These are phyloP conservation scores for Cladobotryum protrusum DNA, from an alignment of 2,329 filamentous ascomycete genomes.

Conservation along the genomic window DNA sequence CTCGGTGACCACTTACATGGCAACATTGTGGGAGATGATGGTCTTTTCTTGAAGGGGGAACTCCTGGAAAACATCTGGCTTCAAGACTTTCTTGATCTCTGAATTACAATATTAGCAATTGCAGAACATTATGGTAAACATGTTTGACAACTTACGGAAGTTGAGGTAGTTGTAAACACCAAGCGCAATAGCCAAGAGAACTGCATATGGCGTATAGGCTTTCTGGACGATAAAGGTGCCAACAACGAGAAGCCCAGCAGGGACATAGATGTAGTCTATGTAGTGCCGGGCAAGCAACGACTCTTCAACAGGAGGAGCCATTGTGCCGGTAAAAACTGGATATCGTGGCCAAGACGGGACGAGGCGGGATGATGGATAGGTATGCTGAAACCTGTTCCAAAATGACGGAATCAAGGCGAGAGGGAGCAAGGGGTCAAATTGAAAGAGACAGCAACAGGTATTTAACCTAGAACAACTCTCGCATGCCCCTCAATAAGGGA, in stretches of 20 bases:
- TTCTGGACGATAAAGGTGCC: conserved; percentile 72
- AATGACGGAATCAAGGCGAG: not conserved
- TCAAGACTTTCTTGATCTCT: conserved; percentile 78
- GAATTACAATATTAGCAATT: conserved; percentile 16
- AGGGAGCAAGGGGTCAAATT: not conserved
- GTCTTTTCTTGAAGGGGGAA: conserved; percentile 95
- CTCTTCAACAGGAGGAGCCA: conserved; percentile 21
- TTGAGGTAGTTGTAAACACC: conserved; percentile 65
- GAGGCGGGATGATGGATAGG: not conserved
- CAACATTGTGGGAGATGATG: conserved; percentile 93
- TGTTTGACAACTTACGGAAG: conserved; percentile 51
- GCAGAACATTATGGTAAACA: not conserved
- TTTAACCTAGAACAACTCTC: not conserved
- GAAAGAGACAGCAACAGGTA: not conserved
- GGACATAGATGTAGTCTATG: conserved; percentile 76
- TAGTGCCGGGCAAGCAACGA: conserved; percentile 52
- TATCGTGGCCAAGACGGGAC: not conserved
- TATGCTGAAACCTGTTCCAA: too few species aligned
- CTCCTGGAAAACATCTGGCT: conserved; percentile 81
- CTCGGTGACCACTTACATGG: conserved; percentile 56
- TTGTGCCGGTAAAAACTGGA: conserved; percentile 10
- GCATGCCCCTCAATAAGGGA: not conserved
- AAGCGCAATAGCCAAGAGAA: conserved; percentile 58
- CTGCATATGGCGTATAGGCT: conserved; percentile 68
- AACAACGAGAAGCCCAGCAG: conserved; percentile 69